phyloP scores from a whole-genome alignment of 257 asterid species.

The Solanum lignicaule region DNA sequence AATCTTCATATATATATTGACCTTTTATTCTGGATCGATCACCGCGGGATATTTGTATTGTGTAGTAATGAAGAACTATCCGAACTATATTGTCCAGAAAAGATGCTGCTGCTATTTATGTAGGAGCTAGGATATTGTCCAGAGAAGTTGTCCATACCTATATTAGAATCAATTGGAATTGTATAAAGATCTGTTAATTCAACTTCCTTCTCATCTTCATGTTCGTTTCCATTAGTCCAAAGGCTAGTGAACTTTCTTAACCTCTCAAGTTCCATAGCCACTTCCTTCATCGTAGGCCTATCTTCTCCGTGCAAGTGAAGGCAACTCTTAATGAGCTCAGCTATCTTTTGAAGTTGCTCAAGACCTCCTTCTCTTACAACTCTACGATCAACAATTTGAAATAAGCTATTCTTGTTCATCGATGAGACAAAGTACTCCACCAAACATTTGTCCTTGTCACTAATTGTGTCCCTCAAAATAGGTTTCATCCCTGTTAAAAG shows the following conservation, averaged over 20 bases:
- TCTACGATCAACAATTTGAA: slow-evolving; percentile 39
- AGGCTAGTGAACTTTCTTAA: slow-evolving; percentile 39
- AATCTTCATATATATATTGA: background rate
- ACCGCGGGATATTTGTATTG: slow-evolving; percentile 1
- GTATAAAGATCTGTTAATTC: slow-evolving; percentile 34
- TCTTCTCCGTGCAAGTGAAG: slow-evolving; percentile 35
- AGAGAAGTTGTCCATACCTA: slow-evolving; percentile 7
- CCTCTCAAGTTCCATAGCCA: slow-evolving; percentile 55
- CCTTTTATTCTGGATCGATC: background rate
- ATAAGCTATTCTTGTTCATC: slow-evolving; percentile 36
- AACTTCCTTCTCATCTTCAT: background rate
- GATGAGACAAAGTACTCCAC: slow-evolving; percentile 28
- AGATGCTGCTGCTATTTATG: background rate
- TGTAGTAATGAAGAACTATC: slow-evolving; percentile 16
- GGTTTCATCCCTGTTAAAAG: slow-evolving; percentile 57
- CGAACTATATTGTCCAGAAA: slow-evolving; percentile 27
- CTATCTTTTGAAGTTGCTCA: slow-evolving; percentile 45
- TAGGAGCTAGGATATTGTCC: slow-evolving; percentile 11
- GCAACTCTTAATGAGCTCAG: slow-evolving; percentile 41
- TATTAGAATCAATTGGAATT: slow-evolving; percentile 11
- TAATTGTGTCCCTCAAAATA: slow-evolving; percentile 24
- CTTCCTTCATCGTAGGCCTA: slow-evolving; percentile 76
- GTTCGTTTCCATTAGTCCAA: slow-evolving; percentile 24
- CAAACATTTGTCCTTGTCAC: slow-evolving; percentile 35
- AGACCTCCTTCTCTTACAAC: slow-evolving; percentile 46